These are phyloP conservation scores for Aspergillus ruber DNA, from an alignment of 2,329 filamentous ascomycete genomes.

Conservation along the genomic window DNA sequence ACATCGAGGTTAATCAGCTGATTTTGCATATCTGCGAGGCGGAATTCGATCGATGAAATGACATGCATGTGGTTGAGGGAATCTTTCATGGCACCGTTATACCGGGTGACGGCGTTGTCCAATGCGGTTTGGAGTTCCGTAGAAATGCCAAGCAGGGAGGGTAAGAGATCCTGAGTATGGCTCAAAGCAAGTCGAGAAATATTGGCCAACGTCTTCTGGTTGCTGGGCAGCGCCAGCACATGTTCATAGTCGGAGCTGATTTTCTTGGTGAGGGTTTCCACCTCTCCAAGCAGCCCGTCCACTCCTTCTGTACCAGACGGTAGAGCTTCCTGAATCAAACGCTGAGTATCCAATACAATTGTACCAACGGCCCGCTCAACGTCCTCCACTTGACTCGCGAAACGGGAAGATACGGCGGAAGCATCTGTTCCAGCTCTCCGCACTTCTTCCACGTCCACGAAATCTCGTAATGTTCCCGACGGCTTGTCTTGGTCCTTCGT, in stretches of 20 bases:
- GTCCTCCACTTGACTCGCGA: conserved; percentile 54
- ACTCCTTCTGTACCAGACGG: conserved; percentile 58
- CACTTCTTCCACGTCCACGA: conserved; percentile 68
- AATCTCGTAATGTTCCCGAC: conserved; percentile 61
- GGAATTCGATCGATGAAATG: conserved; percentile 72
- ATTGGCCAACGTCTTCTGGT: conserved; percentile 57
- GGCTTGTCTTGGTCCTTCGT: conserved; percentile 38
- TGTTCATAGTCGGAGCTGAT: conserved; percentile 80
- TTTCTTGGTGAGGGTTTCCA: conserved; percentile 78
- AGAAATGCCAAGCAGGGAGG: conserved; percentile 52
- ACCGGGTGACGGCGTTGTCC: conserved; percentile 51
- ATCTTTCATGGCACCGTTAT: conserved; percentile 61
- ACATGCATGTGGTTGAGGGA: conserved; percentile 71
- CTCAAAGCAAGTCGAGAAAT: conserved; percentile 59
- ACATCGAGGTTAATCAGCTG: conserved; percentile 67
- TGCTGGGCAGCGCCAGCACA: conserved; percentile 61
- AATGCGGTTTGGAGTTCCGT: conserved; percentile 48
- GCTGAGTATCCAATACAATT: conserved; percentile 52
- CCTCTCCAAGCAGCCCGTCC: conserved; percentile 68
- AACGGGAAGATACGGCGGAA: conserved; percentile 52
- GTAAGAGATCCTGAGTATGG: conserved; percentile 58
- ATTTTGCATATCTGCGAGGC: conserved; percentile 64
- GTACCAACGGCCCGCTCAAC: conserved; percentile 55
- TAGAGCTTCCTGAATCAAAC: conserved; percentile 33
- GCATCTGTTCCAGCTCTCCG: conserved; percentile 65